These are phyloP conservation scores for Fusarium acutatum DNA, from an alignment of 2,329 filamentous ascomycete genomes.

Conservation along the genomic window DNA sequence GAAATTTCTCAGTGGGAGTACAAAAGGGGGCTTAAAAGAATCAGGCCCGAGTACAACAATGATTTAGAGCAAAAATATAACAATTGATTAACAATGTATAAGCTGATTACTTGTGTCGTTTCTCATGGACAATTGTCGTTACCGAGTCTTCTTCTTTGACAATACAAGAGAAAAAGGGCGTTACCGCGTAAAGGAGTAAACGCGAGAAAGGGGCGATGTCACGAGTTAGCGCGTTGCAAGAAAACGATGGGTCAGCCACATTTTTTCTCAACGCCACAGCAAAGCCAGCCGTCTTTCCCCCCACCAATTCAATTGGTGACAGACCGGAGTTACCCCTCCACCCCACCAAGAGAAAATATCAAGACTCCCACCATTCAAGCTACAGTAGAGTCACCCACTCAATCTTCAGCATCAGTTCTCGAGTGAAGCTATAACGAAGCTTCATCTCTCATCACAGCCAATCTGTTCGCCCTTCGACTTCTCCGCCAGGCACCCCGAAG, in stretches of 20 bases:
- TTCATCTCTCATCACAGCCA: slow-evolving; percentile 37
- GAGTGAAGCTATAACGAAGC: slow-evolving; percentile 39
- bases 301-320: slow-evolving; percentile 9
- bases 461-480: slow-evolving; percentile 55
- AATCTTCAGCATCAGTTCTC: slow-evolving; percentile 5
- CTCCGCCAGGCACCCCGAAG: slow-evolving; percentile 45
- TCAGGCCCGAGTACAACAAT: neutral
- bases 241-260: neutral
- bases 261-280: neutral
- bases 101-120: slow-evolving; percentile 2
- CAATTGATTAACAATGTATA: neutral
- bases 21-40: neutral
- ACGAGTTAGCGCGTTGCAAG: slow-evolving; percentile 41
- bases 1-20: neutral
- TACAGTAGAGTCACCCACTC: slow-evolving; percentile 3
- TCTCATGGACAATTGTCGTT: slow-evolving; percentile 13
- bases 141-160: neutral
- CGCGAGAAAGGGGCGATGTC: slow-evolving; percentile 49
- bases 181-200: slow-evolving; percentile 36
- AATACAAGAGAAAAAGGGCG: slow-evolving; percentile 2
- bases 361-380: neutral
- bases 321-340: slow-evolving; percentile 30
- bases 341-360: slow-evolving; percentile 39
- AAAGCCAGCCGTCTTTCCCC: neutral
- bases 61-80: neutral